Base-by-base conservation (phyloP, 2,329 filamentous ascomycete species). In the Lachnellula cervina region DNA sequence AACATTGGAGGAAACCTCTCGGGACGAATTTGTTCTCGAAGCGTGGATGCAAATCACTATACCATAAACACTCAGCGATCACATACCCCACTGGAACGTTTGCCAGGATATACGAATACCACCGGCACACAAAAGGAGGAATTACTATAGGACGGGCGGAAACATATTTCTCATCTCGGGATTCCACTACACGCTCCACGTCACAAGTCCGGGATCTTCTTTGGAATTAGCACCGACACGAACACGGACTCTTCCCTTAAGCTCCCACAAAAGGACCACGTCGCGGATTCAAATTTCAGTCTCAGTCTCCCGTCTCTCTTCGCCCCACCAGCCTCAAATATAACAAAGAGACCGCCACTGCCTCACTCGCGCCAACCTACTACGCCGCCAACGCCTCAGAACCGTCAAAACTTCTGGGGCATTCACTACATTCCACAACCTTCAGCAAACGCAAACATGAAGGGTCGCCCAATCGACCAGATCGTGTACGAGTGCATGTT, bases 401-500 rank as follows among this genome's bases (percentile, higher is more conserved):
- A 19, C 19, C 16, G 42, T 19, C 19, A 44, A 44, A 44, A 44
- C 19, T 28, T 54, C 42, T 37, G 59, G 21, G 45, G 42, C 47
- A 13, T 11, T 42, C 51, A 46, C 37, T 19, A 47, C 34, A 45
- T 56, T 52, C 63, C 64, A 44, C 42, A 23, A 21, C 13, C 44
- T 28, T 14, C 21, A n/a, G 8, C 17, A 13, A 13, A n/a, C 44
- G 21, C 44, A 47, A 32, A 5, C 58, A 92, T 92, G 88, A 89
- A 87, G 73, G 83, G 86, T 65, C 81, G 81, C 48, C 80, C 84
- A 45, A 77, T 90, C 66, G 86, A 88, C 57, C 80, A 87, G 69
- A 79, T 90, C 71, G 84, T 92, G 59, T 89, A 89, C 79, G 81
- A 86, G 73, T 76, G 77, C 67, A 86, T 92, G 75, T 89, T 87